Base-by-base conservation (phyloP, 371 early-diverging fungal genomes). In the Neoconidiobolus thromboides region DNA sequence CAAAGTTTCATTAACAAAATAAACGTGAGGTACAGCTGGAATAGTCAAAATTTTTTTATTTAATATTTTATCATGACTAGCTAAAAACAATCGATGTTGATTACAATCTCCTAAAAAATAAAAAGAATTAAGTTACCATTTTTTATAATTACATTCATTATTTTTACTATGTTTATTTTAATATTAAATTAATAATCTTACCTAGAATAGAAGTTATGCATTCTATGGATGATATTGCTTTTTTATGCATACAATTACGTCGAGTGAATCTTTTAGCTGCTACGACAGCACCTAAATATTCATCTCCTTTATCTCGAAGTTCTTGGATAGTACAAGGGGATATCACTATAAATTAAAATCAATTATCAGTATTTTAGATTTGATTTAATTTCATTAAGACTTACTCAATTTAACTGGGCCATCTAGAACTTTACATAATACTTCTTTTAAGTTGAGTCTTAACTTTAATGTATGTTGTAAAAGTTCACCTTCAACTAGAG, bases 401-500 rank as follows among this genome's bases (percentile, higher is more conserved):
- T 55, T 36, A 55, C 55, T 55, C 4, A 55, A 41, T 41, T 55
- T 55, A 55, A 55, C 55, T 7, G 26, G 55, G 41, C 38, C 55
- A 42, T 55, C 55, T 38, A 55, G 40, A 42, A 5, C 26, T 41
- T 55, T 14, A 7, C 38, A 15, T 38, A 55, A 37, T 14, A 38
- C 12, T 38, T 55, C 55, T 41, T 55, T 55, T 55, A 55, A 37
- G 42, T 55, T 55, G 10, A 55, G 40, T 4, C 55, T 36, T 12
- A 37, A 55, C 40, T 55, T 55, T 5, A 55, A 41, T 12, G 38
- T 41, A 12, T 15, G 38, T 6, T 55, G 15, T 55, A 55, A 10
- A 55, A 55, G 40, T 55, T 55, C 38, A 5, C 55, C 40, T 55
- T 55, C 55, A 5, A 55, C 55, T 55, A 55, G 4, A 55, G 12